These are phyloP conservation scores for Exophiala spinifera DNA, from an alignment of 2,329 filamentous ascomycete species.

Conservation along the genomic window DNA sequence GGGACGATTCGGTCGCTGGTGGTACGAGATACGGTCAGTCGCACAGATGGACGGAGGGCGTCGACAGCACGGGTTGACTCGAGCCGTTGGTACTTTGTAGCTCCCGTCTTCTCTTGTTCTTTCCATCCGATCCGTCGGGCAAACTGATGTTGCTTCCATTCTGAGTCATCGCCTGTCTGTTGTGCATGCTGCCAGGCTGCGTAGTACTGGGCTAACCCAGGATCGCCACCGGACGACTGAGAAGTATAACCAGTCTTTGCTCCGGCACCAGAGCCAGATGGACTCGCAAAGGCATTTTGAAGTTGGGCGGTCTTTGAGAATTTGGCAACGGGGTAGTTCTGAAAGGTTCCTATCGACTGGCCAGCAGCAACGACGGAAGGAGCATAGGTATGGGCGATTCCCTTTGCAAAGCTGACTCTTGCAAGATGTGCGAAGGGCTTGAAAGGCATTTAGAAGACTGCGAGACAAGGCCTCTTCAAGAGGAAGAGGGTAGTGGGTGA, in stretches of 20 bases:
- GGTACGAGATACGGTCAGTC: slow-evolving; percentile 42
- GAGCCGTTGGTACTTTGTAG: slow-evolving; percentile 30
- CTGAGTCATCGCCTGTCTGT: slow-evolving; percentile 65
- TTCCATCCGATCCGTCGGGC: slow-evolving; percentile 89
- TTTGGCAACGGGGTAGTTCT: slow-evolving; percentile 49
- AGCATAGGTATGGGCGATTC: slow-evolving; percentile 95
- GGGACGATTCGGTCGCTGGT: slow-evolving; percentile 57
- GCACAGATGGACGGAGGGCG: slow-evolving; percentile 22
- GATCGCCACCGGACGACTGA: slow-evolving; percentile 48
- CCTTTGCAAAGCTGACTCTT: slow-evolving; percentile 95
- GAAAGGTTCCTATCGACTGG: slow-evolving; percentile 65
- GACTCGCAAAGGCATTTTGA: slow-evolving; percentile 71
- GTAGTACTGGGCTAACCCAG: slow-evolving; percentile 83
- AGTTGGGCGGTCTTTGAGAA: slow-evolving; percentile 61
- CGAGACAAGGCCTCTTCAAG: slow-evolving; percentile 59
- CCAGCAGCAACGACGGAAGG: slow-evolving; percentile 95
- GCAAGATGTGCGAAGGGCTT: slow-evolving; percentile 76
- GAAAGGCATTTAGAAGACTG: slow-evolving; percentile 81
- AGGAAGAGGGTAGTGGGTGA: slow-evolving; percentile 53
- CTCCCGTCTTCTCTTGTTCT: slow-evolving; percentile 45
- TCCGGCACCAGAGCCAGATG: slow-evolving; percentile 50
- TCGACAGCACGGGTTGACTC: slow-evolving; percentile 27
- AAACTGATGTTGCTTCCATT: slow-evolving; percentile 91
- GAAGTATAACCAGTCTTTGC: slow-evolving; percentile 58
- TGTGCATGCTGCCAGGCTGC: slow-evolving; percentile 83